Evolutionary conservation across 345 rosid species (phyloP).

Genomic region (Brassica incana): DNA sequence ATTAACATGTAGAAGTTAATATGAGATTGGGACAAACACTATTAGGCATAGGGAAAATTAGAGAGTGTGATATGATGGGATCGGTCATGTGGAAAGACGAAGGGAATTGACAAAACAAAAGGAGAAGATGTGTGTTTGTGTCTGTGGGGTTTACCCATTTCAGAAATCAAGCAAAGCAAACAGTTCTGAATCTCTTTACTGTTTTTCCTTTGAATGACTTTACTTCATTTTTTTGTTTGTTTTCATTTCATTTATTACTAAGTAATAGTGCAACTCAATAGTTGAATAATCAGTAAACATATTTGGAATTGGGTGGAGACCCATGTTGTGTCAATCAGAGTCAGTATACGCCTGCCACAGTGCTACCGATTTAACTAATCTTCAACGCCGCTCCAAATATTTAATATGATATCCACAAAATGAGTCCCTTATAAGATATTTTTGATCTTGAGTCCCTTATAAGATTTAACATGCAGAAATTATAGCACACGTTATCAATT

Average conservation of each 20-base stretch:
- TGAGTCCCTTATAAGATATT: neutral
- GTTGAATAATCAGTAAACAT: neutral
- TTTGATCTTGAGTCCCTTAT: too few relatives aligned
- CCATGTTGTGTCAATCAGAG: conserved; percentile 37
- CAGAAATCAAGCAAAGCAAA: conserved; percentile 39
- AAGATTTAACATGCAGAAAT: neutral
- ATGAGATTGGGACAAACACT: conserved; percentile 28
- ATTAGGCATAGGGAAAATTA: conserved; percentile 7
- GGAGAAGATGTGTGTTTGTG: conserved; percentile 20
- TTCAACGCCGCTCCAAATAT: conserved; percentile 8
- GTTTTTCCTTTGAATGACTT: conserved; percentile 29
- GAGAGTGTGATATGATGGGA: conserved; percentile 34
- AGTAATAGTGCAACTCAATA: neutral
- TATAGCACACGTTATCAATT: neutral
- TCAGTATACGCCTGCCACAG: conserved; percentile 19
- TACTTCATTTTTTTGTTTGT: conserved; percentile 9
- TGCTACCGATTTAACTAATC: conserved; percentile 21
- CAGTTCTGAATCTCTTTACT: conserved; percentile 23
- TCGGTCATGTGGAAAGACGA: conserved; percentile 29
- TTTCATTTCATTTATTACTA: conserved; percentile 16
- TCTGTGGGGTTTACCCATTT: conserved; percentile 30
- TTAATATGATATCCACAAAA: neutral
- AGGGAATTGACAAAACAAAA: conserved; percentile 36
- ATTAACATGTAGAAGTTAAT: conserved; percentile 2
- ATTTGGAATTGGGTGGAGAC: conserved; percentile 29